These are phyloP conservation scores for Metroxylon sagu DNA, from an alignment of 176 grass and related monocot genomes.

Conservation along the genomic window DNA sequence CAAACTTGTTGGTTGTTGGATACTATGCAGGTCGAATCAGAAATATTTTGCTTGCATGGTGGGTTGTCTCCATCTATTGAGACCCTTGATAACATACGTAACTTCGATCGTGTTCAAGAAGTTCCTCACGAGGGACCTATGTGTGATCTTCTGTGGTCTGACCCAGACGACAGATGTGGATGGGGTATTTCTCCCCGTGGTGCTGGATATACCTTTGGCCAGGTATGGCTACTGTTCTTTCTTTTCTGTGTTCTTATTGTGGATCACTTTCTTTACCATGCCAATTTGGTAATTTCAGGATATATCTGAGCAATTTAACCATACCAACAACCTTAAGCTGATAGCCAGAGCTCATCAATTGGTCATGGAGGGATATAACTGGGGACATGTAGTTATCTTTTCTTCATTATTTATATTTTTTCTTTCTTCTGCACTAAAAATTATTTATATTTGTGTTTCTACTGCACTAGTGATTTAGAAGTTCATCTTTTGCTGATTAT, in stretches of 20 bases:
- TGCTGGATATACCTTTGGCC: slow-evolving; percentile 94
- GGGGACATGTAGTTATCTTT: slow-evolving; percentile 67
- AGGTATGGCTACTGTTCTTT: slow-evolving; percentile 34
- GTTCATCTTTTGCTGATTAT: neutral
- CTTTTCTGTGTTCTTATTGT: neutral
- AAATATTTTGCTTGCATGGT: slow-evolving; percentile 98
- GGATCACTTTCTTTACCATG: neutral
- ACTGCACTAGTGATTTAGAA: too few species aligned
- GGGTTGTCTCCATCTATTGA: slow-evolving; percentile 91
- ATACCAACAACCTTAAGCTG: slow-evolving; percentile 82
- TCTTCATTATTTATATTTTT: neutral
- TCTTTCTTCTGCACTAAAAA: neutral
- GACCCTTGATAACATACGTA: slow-evolving; percentile 89
- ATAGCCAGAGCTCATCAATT: slow-evolving; percentile 97
- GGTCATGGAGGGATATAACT: slow-evolving; percentile 95
- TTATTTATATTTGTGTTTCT: neutral
- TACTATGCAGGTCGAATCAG: slow-evolving; percentile 67
- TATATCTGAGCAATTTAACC: slow-evolving; percentile 98
- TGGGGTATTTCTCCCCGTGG: slow-evolving; percentile 98
- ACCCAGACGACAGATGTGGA: slow-evolving; percentile 88
- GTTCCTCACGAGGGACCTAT: slow-evolving; percentile 98
- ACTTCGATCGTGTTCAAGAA: slow-evolving; percentile 88
- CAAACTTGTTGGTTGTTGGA: neutral
- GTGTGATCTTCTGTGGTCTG: slow-evolving; percentile 99
- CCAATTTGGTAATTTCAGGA: slow-evolving; percentile 44